A percentile compares a stretch with the other conserved stretches of the same genome.
Evolutionary conservation across 805 yeast genomes (phyloP).

Genomic region (Sungouiozyma intestinalis): DNA sequence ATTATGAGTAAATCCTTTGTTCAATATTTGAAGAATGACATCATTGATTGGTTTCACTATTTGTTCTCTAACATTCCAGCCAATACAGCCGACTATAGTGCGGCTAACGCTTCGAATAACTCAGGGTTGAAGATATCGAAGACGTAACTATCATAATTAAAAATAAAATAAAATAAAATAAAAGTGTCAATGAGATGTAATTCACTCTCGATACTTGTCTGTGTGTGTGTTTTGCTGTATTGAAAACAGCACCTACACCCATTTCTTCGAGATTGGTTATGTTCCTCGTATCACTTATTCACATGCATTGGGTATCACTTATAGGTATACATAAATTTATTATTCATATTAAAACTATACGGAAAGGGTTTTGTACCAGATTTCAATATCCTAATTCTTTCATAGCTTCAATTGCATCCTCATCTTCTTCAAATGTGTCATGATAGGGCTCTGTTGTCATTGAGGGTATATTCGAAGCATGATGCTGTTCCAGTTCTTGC

Average conservation of each 20-base stretch:
- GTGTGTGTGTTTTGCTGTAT: neutral
- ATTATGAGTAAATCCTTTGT: conserved; percentile 8
- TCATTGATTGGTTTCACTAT: conserved; percentile 15
- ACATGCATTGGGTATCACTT: neutral
- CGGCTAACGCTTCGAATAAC: neutral
- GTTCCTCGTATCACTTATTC: neutral
- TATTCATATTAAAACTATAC: too few relatives aligned
- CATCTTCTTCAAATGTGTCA: neutral
- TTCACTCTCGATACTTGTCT: neutral
- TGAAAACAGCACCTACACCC: too few relatives aligned
- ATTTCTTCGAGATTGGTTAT: neutral
- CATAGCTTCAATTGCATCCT: neutral
- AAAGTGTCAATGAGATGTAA: too few relatives aligned
- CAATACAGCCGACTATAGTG: neutral
- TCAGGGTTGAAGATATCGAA: neutral
- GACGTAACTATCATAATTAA: neutral
- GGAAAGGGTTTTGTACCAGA: too few relatives aligned
- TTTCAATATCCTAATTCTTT: neutral
- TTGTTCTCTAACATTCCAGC: conserved; percentile 3
- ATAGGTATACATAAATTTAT: too few relatives aligned
- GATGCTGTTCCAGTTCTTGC: neutral
- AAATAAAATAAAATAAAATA: too few relatives aligned
- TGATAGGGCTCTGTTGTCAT: too few relatives aligned
- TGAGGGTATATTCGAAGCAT: too few relatives aligned
- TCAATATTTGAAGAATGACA: conserved; percentile 8